A percentile compares a stretch with the other conserved stretches of the same genome.
phyloP scores from a whole-genome alignment of 176 grass and related monocot species.

The Cenchrus fungigraminus region DNA sequence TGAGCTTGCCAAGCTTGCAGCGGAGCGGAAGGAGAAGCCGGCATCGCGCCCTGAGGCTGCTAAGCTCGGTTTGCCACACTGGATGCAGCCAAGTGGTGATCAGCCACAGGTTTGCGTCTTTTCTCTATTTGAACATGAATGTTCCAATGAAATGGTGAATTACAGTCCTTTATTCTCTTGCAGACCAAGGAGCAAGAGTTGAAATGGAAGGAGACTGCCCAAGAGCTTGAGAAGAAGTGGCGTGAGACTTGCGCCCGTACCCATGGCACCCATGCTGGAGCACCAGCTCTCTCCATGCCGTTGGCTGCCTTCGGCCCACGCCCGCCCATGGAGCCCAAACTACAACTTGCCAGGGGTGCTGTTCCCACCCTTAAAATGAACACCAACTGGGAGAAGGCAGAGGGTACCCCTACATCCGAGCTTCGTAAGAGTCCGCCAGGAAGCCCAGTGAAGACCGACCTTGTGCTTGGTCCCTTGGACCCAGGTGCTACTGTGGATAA shows the following conservation, averaged over 20 bases:
- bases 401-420: conserved; percentile 37
- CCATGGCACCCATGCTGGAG: conserved; percentile 43
- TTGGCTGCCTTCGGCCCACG: conserved; percentile 26
- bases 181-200: conserved; percentile 72
- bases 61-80: conserved; percentile 62
- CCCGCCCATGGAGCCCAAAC: conserved; percentile 37
- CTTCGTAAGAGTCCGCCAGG: conserved; percentile 51
- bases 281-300: conserved; percentile 47
- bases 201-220: conserved; percentile 53
- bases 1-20: conserved; percentile 66
- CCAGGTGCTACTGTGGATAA: conserved; percentile 41
- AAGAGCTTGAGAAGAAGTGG: conserved; percentile 90
- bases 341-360: conserved; percentile 40
- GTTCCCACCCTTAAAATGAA: conserved; percentile 61
- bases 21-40: conserved; percentile 39
- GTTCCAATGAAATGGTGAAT: conserved; percentile 3
- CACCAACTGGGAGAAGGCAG: conserved; percentile 45
- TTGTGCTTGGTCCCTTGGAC: conserved; percentile 61
- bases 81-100: conserved; percentile 65
- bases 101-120: conserved; percentile 48
- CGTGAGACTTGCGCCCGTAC: conserved; percentile 55
- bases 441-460: conserved; percentile 91
- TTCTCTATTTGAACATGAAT: conserved; percentile 11
- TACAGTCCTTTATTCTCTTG: conserved; percentile 31
- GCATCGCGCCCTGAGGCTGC: conserved; percentile 28